Conservation (phyloP, 495 filamentous ascomycete species). For the Aspergillus ostianus region DNA sequence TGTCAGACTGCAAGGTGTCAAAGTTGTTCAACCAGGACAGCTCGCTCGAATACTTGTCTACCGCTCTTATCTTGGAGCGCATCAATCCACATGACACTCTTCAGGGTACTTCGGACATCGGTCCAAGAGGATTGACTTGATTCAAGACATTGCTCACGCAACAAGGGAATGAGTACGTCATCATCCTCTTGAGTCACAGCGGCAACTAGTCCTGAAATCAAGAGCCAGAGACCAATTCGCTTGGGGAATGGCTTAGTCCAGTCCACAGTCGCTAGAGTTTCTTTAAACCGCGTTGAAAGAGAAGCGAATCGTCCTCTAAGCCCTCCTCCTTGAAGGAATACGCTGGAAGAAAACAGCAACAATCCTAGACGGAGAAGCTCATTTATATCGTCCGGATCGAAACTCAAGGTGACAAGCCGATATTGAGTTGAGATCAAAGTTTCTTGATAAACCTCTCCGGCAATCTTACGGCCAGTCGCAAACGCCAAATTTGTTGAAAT, state of each 20-base stretch:
- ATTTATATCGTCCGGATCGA: neutral
- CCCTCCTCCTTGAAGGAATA: neutral
- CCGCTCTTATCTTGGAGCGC: neutral
- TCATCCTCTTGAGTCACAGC: neutral
- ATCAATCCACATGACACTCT: neutral
- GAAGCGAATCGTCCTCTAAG: neutral
- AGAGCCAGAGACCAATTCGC: neutral
- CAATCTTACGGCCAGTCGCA: neutral
- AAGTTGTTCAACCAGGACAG: neutral
- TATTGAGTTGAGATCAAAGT: neutral
- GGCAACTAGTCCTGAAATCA: neutral
- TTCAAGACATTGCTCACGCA: neutral
- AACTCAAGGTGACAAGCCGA: neutral
- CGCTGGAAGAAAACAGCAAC: neutral
- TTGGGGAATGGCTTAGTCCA: neutral
- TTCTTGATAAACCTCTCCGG: neutral
- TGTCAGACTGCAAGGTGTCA: too few relatives aligned
- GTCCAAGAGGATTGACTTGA: neutral
- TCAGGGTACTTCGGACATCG: neutral
- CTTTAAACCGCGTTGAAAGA: neutral
- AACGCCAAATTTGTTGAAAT: neutral
- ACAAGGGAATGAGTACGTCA: neutral
- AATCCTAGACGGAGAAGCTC: neutral
- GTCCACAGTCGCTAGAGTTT: neutral
- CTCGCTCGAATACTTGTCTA: neutral